Base-by-base conservation (phyloP, 345 rosid species). In the Eucalyptus marginata region DNA sequence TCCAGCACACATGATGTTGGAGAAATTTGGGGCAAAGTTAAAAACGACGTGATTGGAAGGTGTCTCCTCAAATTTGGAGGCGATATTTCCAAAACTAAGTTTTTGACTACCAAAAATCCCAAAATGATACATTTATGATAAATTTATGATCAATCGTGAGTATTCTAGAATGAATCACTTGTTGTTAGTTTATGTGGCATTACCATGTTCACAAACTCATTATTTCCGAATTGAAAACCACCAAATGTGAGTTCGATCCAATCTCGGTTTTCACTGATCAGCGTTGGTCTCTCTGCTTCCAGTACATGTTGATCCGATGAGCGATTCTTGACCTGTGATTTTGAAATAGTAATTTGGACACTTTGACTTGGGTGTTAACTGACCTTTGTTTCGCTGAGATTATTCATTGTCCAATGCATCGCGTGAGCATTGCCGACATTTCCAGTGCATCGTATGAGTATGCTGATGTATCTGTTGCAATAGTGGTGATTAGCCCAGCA, bases 121-220 rank as follows among this genome's bases (percentile, higher is more conserved):
- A 51, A 51, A 51, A 0, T 1, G 9, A 0, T 51, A 51, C 4
- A 51, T 51, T 51, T 51, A 51, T 51, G 0, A 51, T 1, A 51
- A 17, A 0, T 51, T 51, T 51, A 51, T 56, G 1, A 25, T 10
- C 29, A 56, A 24, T 24, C 3, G 13, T 0, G 6, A 56, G 29
- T 13, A 56, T 56, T 56, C 0, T 24, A 56, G 62, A 13, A 56
- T 4, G 13, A 56, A 56, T 56, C 29, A 56, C 29, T 56, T 56
- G 11, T 56, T 22, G 2, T 56, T 56, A 2, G 62, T 25, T 56
- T 10, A 24, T 4, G 62, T 24, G 62, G 62, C 62, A 3, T 56
- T 56, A 24, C 29, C 29, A 10, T 56, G 29, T 22, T 22, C 62
- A 56, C 6, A 24, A 10, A 56, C 13, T 24, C 29, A 56, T 56